Evolutionary conservation across 805 yeast genomes (phyloP).

Genomic region (Barnettozyma wickerhamii): DNA sequence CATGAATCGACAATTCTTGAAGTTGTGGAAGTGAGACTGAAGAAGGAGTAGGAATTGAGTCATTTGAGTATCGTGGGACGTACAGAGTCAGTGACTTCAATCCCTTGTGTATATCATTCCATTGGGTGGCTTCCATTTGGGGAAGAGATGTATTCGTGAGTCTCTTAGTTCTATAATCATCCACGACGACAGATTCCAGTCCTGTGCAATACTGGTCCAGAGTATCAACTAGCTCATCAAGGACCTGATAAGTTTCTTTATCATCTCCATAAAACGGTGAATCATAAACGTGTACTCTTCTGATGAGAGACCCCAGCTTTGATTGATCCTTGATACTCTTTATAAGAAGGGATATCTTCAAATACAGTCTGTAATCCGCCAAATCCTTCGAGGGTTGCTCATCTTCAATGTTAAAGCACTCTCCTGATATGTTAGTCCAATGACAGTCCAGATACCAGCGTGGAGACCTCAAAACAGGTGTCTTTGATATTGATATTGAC

Average conservation of each 20-base stretch:
- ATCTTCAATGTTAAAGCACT: conserved; percentile 28
- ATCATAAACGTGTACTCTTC: conserved; percentile 32
- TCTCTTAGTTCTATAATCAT: conserved; percentile 11
- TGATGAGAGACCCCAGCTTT: conserved; percentile 29
- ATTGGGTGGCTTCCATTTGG: conserved; percentile 7
- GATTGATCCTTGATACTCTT: conserved; percentile 30
- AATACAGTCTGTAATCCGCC: conserved; percentile 32
- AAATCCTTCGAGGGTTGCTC: conserved; percentile 31
- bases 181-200: conserved; percentile 10
- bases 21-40: not conserved
- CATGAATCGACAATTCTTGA: conserved; percentile 25
- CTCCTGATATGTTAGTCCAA: conserved; percentile 37
- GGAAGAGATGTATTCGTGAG: conserved; percentile 12
- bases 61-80: conserved; percentile 11
- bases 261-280: conserved; percentile 24
- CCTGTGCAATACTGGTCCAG: conserved; percentile 22
- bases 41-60: not conserved
- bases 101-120: conserved; percentile 8
- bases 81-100: conserved; percentile 9
- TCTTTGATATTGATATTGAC: conserved; percentile 31
- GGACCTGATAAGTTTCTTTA: conserved; percentile 17
- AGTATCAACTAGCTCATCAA: conserved; percentile 21
- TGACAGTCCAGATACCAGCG: conserved; percentile 31
- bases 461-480: conserved; percentile 28
- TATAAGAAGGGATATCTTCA: conserved; percentile 38